These are phyloP conservation scores for Vaucheria bursata DNA, from an alignment of 352 stramenopile genomes.

Conservation along the genomic window DNA sequence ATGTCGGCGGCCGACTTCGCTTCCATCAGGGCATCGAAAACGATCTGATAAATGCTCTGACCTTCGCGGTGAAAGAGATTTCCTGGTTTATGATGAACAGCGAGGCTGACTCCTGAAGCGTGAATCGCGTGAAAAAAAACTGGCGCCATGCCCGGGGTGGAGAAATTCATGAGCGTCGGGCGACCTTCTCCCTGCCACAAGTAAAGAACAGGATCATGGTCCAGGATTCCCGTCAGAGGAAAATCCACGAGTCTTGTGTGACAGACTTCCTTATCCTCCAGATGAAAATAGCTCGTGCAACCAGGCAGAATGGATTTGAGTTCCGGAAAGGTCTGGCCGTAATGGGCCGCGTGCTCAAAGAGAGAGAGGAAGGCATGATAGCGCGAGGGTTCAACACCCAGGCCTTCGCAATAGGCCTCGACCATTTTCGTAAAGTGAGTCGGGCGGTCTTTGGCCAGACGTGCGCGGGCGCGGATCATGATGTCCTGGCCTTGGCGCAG, in stretches of 20 bases:
- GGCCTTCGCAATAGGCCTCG: not conserved
- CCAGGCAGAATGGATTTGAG: not conserved
- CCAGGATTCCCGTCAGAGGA: too few species aligned
- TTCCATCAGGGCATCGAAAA: not conserved
- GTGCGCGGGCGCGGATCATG: too few species aligned
- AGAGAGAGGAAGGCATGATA: not conserved
- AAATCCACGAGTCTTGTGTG: too few species aligned
- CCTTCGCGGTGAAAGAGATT: not conserved
- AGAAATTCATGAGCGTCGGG: not conserved
- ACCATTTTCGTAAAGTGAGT: too few species aligned
- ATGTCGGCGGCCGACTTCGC: not conserved
- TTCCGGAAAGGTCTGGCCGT: too few species aligned
- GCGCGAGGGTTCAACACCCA: not conserved
- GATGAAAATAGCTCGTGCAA: not conserved
- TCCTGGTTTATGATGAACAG: not conserved
- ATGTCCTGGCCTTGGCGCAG: too few species aligned
- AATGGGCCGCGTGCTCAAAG: not conserved
- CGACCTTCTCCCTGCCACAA: too few species aligned
- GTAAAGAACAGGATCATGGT: too few species aligned
- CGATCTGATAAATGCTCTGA: not conserved
- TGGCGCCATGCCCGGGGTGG: not conserved
- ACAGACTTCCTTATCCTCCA: too few species aligned
- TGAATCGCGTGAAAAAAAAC: not conserved
- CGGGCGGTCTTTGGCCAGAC: too few species aligned
- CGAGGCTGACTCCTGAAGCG: not conserved